Base-by-base conservation (phyloP, 1,284 basidiomycete species). In the Neotropicomus parvogracilis region DNA sequence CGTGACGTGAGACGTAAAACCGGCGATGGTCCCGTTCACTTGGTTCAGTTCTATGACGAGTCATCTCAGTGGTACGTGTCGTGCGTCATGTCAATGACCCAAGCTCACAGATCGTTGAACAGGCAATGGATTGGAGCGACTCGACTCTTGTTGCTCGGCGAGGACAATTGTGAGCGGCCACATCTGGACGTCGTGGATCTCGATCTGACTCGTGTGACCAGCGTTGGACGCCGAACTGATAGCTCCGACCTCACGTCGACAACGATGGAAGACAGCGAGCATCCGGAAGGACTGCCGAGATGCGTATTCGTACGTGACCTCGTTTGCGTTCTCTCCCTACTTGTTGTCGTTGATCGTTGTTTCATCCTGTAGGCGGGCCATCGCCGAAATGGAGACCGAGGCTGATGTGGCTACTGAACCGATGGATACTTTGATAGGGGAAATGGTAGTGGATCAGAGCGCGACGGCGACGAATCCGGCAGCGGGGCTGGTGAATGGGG, bases 41-140 rank as follows among this genome's bases (percentile, higher is more conserved):
- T 88, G 35, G 74, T 90, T 14, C 78, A 78, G 44, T 91, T 88
- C 67, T 89, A 75, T 62, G 87, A 89, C 59, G 75, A 75, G 45
- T 57, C 68, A 2, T 67, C 68, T 40, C 78, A 79, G 45, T 90
- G 83, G 83, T 83, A 55, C 31, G 73, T 56, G 1, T 40, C 21
- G 7, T 34, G 45, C 31, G 29, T 24, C 28, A n/a, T 26, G 19
- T 33, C 47, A 31, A 35, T 40, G 33, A 19, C 37, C 24, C 19
- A 16, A 34, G n/a, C 33, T 48, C 43, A 48, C 54, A 19, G 14
- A 8, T 37, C 21, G 40, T 38, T 24, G 33, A 13, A 50, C 79
- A 62, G 80, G 78, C 77, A 78, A 63, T 81, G 75, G 71, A 69
- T 84, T 11, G 59, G 69, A 4, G 50, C 67, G 14, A 74, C 74